These are phyloP conservation scores for Antitrichia curtipendula DNA, from an alignment of 225 moss, liverwort and hornwort species.

Conservation along the genomic window DNA sequence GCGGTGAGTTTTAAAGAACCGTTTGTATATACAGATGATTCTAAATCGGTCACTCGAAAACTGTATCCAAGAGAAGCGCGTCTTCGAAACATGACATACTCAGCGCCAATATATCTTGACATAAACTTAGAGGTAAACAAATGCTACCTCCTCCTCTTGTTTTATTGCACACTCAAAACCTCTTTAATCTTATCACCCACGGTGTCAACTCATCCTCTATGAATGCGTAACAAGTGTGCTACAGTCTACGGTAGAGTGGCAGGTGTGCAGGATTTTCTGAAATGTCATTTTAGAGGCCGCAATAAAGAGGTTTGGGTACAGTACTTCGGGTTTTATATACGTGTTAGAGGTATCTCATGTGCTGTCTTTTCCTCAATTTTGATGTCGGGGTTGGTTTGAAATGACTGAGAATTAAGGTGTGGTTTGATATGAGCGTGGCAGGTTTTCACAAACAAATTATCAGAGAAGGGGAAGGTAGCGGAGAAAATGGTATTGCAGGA, in stretches of 20 bases:
- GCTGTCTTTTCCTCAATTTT: background rate
- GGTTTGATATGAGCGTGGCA: slow-evolving; percentile 6
- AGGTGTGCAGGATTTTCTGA: background rate
- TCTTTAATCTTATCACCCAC: background rate
- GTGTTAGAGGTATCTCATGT: background rate
- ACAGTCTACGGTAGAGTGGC: background rate
- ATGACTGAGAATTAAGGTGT: background rate
- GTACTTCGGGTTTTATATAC: background rate
- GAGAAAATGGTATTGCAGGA: slow-evolving; percentile 20
- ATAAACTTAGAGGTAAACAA: slow-evolving; percentile 46
- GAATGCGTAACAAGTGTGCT: background rate
- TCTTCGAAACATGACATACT: slow-evolving; percentile 69
- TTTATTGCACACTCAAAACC: background rate
- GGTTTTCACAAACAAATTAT: slow-evolving; percentile 16
- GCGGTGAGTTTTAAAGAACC: slow-evolving; percentile 24
- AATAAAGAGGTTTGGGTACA: background rate
- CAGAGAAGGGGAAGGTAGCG: slow-evolving; percentile 3
- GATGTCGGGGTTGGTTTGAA: background rate
- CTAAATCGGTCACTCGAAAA: background rate
- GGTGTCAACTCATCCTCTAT: background rate
- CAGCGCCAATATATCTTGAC: slow-evolving; percentile 52
- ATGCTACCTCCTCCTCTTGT: background rate
- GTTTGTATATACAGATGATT: background rate
- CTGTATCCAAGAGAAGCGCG: slow-evolving; percentile 73
- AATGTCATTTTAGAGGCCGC: background rate